Evolutionary conservation across 169 alveolate genomes (phyloP), one percentile per base, ranked within the genome.

Genomic region (Cryptosporidium ubiquitum): DNA sequence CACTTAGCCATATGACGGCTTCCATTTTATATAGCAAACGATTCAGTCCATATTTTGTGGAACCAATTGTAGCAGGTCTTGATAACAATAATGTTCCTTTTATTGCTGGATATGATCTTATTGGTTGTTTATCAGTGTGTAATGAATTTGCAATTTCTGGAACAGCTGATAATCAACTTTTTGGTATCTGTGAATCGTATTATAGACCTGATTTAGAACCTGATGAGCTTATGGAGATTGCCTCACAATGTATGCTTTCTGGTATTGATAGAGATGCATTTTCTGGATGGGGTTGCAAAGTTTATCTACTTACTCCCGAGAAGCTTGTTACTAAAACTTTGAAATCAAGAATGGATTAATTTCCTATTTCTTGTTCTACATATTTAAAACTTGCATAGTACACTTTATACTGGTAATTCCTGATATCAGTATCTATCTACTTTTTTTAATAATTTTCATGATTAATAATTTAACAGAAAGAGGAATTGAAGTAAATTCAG

Each of bases 121-220:
- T 97, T 68, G 99, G 99, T 10, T 95, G 96, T 9, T 93, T 93
- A 37, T 93, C 94, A 75, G 94, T 93, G 60, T 93, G 95, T 35
- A 91, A 94, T 37, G 97, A 96, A 91, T 98, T 98, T 84, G 99
- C 96, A 58, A 97, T 96, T 52, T 97, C 95, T 20, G 99, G 99
- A 23, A 97, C 99, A 37, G 95, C 99, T 5, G 92, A 96, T n/a
- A 98, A 97, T 85, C 98, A 96, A 91, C 93, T 98, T 79, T 97
- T 92, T 75, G 99, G 99, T 74, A 95, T 96, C 61, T 98, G 99
- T 70, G 99, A 98, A 85, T 95, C 99, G 10, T 94, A 96, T 91
- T 97, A 96, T 93, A 95, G 95, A 66, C 97, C 97, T 47, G 95
- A 96, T 70, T 92, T 97, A 96, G 98, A 96, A 64, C 94, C 96